Evolutionary conservation across 495 filamentous ascomycete genomes (phyloP), one percentile per base, ranked within the genome.

Genomic region (Penicillium fimorum): DNA sequence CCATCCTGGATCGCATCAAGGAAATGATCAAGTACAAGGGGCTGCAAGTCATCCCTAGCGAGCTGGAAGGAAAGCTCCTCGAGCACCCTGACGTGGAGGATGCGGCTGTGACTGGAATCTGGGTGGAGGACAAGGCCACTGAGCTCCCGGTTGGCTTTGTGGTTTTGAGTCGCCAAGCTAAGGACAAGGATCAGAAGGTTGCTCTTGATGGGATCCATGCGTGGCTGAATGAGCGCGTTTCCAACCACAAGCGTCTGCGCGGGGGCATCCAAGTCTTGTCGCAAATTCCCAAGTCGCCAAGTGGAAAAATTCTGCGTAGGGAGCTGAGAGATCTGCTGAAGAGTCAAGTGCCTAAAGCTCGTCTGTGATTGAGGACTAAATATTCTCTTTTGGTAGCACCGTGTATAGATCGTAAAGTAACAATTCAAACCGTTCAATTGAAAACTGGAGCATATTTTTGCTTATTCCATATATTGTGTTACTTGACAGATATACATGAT

Each of bases 1-100:
- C 67, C 51, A 83, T 90, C 61, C 87, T 85, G 0, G 88, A 90
- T 58, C 82, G 88, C 7, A 76, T 88, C 24, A 92, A 92, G 76
- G 88, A 91, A 67, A 69, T 92, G 60, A 91, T 92, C 69, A 91
- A 91, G 69, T 90, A 90, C 66, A 77, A 79, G 52, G 89, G 89
- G 17, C 87, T 90, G 65, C 89, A 91, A 61, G 88, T 92, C 17
- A 77, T 89, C 7, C 89, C 89, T 0, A 87, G 89, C 12, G 90
- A 94, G 61, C 76, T 93, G 2, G 90, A 92, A 60, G 86, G 82
- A 10, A 62, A 88, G 11, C 71, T 94, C 2, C 56, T 85, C 2
- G 74, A 77, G 2, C 88, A 93, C 67, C 72, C 76, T 1, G 78
- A 84, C n/a, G 73, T 95, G 20, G 78, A 82, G 4, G 90, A 95